Evolutionary conservation across 1,139 yeast species (phyloP).

Genomic region (Debaryomyces subglobosus): DNA sequence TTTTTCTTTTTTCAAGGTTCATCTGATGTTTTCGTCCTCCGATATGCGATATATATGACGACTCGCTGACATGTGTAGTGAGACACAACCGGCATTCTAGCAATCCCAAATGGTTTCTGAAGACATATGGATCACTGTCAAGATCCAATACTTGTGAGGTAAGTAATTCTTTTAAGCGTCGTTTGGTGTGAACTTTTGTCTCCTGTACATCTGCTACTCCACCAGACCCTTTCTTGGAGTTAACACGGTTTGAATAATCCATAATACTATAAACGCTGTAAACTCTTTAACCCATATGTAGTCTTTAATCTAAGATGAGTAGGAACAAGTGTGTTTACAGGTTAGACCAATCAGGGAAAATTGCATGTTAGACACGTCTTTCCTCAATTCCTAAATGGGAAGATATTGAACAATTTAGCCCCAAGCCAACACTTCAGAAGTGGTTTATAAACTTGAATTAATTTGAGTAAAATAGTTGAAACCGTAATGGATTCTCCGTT

Average conservation of each 20-base stretch:
- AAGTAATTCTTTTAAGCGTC: slow-evolving; percentile 66
- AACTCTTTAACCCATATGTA: background rate
- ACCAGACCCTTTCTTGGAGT: slow-evolving; percentile 57
- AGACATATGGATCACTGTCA: slow-evolving; percentile 77
- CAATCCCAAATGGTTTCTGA: slow-evolving; percentile 71
- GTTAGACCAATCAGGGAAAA: slow-evolving; percentile 1
- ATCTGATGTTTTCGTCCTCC: slow-evolving; percentile 78
- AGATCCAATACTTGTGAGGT: slow-evolving; percentile 62
- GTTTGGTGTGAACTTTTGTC: slow-evolving; percentile 65
- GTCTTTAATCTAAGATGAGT: background rate
- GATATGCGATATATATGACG: slow-evolving; percentile 78
- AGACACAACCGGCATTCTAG: slow-evolving; percentile 77
- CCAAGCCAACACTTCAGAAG: background rate
- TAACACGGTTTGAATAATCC: slow-evolving; percentile 51
- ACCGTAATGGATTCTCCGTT: slow-evolving; percentile 48
- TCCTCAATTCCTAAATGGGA: slow-evolving; percentile 11
- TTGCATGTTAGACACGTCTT: slow-evolving; percentile 16
- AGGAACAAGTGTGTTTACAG: slow-evolving; percentile 8
- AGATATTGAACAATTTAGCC: slow-evolving; percentile 6
- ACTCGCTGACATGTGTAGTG: slow-evolving; percentile 73
- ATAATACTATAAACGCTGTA: slow-evolving; percentile 18
- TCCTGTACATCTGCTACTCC: slow-evolving; percentile 76
- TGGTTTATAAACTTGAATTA: background rate
- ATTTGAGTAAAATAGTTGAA: background rate
- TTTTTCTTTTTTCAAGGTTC: slow-evolving; percentile 62